These are phyloP conservation scores for Beta macrorhiza DNA, from an alignment of 179 eudicot genomes.

Conservation along the genomic window DNA sequence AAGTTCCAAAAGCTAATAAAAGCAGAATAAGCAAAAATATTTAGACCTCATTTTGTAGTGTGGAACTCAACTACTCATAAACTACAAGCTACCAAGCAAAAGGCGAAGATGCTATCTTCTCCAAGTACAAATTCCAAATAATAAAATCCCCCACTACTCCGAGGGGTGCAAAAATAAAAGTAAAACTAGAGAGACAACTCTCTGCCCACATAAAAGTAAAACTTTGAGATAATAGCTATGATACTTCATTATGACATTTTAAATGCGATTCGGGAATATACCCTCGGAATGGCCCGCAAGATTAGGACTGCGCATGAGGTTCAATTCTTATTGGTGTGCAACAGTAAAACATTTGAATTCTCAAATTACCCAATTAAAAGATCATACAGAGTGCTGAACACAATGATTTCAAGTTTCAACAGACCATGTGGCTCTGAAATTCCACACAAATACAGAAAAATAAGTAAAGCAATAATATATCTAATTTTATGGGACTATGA, in stretches of 20 bases:
- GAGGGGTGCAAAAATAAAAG: too few relatives aligned
- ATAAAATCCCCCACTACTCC: background rate
- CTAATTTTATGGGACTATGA: too few relatives aligned
- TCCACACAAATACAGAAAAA: background rate
- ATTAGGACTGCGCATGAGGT: background rate
- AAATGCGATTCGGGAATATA: background rate
- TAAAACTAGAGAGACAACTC: too few relatives aligned
- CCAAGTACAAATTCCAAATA: background rate
- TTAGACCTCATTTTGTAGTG: background rate
- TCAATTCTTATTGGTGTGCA: background rate
- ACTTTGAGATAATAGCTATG: background rate
- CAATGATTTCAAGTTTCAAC: background rate
- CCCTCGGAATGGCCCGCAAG: background rate
- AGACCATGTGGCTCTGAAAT: background rate
- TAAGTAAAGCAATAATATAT: background rate
- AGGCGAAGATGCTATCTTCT: background rate
- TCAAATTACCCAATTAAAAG: background rate
- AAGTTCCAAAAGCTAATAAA: slow-evolving; percentile 88
- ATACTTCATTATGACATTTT: background rate
- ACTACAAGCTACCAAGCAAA: background rate
- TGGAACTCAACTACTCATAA: background rate
- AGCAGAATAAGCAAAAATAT: background rate
- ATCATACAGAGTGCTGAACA: background rate
- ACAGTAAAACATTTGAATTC: background rate
- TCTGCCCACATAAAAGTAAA: too few relatives aligned